Conservation (phyloP, 1,284 basidiomycete genomes). For the Malassezia nana region DNA sequence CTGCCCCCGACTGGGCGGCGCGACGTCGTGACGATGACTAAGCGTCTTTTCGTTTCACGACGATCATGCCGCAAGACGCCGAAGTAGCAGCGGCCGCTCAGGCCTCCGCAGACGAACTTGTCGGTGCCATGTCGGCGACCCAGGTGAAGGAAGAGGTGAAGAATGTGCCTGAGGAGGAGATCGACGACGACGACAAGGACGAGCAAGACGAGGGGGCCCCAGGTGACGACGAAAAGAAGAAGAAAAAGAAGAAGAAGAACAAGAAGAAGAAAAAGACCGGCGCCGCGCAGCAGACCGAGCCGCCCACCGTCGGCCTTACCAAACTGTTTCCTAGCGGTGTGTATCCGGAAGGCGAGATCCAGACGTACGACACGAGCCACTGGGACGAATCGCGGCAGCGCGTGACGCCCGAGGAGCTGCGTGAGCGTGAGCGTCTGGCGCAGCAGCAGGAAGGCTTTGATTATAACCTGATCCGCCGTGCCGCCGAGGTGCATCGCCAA, state of each 20-base stretch:
- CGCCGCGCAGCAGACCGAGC: slow-evolving; percentile 62
- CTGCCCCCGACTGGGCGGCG: neutral
- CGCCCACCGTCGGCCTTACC: slow-evolving; percentile 78
- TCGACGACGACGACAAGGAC: slow-evolving; percentile 29
- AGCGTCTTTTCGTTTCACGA: neutral
- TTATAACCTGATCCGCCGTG: slow-evolving; percentile 80
- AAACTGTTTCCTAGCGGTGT: slow-evolving; percentile 77
- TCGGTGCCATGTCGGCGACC: neutral
- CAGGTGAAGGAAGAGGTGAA: slow-evolving; percentile 10
- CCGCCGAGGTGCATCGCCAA: slow-evolving; percentile 82
- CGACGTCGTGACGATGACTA: slow-evolving; percentile 13
- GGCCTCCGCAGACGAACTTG: slow-evolving; percentile 3
- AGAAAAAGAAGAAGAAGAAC: slow-evolving; percentile 38
- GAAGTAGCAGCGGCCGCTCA: neutral
- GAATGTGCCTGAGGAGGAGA: slow-evolving; percentile 18
- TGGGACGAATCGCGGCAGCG: slow-evolving; percentile 61
- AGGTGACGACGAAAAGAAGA: slow-evolving; percentile 52
- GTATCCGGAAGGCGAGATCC: slow-evolving; percentile 83
- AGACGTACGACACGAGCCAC: slow-evolving; percentile 60
- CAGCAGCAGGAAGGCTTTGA: slow-evolving; percentile 51
- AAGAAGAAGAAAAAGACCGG: slow-evolving; percentile 29
- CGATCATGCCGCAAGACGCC: slow-evolving; percentile 5
- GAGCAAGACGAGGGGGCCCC: slow-evolving; percentile 25
- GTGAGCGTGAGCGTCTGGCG: slow-evolving; percentile 61
- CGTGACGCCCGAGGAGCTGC: slow-evolving; percentile 79